These are phyloP conservation scores for Ambrosia trifida DNA, from an alignment of 129 eudicot genomes.

Conservation along the genomic window DNA sequence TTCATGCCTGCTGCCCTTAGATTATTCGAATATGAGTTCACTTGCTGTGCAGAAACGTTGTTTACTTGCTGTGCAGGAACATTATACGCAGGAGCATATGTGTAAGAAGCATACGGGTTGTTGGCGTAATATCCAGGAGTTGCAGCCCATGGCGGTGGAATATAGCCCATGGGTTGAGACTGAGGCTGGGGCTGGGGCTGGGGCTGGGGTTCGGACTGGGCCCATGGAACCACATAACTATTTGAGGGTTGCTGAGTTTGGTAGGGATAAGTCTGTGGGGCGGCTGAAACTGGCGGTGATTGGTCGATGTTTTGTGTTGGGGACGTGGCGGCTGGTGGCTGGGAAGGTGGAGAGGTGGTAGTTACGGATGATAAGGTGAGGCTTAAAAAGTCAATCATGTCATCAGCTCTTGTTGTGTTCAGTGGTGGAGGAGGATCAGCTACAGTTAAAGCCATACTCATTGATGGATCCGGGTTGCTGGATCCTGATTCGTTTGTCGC, in stretches of 20 bases:
- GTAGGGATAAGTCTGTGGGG: conserved; percentile 27
- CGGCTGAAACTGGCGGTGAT: conserved; percentile 33
- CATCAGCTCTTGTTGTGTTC: conserved; percentile 58
- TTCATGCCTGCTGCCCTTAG: conserved; percentile 32
- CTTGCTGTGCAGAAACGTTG: conserved; percentile 38
- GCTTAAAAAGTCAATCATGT: conserved; percentile 75
- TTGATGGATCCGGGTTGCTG: conserved; percentile 13
- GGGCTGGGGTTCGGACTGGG: conserved; percentile 58
- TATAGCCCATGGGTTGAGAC: conserved; percentile 38
- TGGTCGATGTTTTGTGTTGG: conserved; percentile 33
- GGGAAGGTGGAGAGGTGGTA: conserved; percentile 34
- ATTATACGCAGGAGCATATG: conserved; percentile 40
- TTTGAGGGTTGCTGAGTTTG: conserved; percentile 35
- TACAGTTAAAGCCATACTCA: conserved; percentile 62
- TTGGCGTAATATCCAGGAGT: conserved; percentile 69
- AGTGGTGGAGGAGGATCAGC: conserved; percentile 53
- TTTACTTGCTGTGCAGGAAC: conserved; percentile 41
- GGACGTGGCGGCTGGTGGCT: conserved; percentile 30
- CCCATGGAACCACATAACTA: conserved; percentile 83
- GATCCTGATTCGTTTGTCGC: conserved; percentile 16
- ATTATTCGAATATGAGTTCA: conserved; percentile 28
- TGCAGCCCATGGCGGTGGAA: conserved; percentile 95
- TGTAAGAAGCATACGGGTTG: conserved; percentile 40
- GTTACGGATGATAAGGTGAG: conserved; percentile 53
- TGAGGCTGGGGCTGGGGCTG: conserved; percentile 26